Base-by-base conservation (phyloP, 2,329 filamentous ascomycete genomes). In the Colletotrichum cordylinicola region DNA sequence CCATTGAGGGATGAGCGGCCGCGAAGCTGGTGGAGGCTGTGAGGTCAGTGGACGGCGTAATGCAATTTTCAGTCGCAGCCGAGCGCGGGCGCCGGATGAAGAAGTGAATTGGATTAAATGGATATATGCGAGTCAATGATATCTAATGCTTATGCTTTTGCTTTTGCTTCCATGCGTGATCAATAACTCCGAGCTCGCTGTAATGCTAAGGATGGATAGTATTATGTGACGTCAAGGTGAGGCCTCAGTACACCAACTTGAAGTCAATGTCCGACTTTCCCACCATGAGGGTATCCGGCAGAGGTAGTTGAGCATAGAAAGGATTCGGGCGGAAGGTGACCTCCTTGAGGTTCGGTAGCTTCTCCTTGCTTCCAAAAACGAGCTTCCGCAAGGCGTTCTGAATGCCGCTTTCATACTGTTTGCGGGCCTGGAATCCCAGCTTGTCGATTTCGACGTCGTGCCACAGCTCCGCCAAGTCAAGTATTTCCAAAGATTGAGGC, bases 311-410 rank as follows among this genome's bases (percentile, higher is more conserved):
- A 3, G 68, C 61, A 56, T 75, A 75, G 18, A 71, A 76, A 5
- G 74, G 74, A 7, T 76, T 76, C 1, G 74, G 74, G 4, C 74
- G 74, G 61, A 76, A 76, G 4, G 67, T 75, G 13, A 76, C 66
- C 31, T 76, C 71, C 33, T 67, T 76, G 31, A 76, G n/a, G 12
- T 67, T 66, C 16, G 74, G 74, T 8, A 76, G 21, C 4, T 27
- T 3, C 4, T 67, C 56, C n/a, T 66, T 70, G 24, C 71, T 76
- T 16, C 61, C 66, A 15, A 76, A 71, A 2, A 87, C 83, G 1
- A 81, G 86, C 8, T 82, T 79, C 2, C 78, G 52, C 48, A 87
- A 71, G 2, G 79, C 80, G 0, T 71, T 58, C 55, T 87, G 86
- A 3, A 86, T 74, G 10, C 79, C 70, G 6, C 79, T 61, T 3